phyloP scores from a whole-genome alignment of 352 stramenopile genomes.

The Pythium scleroteichum region DNA sequence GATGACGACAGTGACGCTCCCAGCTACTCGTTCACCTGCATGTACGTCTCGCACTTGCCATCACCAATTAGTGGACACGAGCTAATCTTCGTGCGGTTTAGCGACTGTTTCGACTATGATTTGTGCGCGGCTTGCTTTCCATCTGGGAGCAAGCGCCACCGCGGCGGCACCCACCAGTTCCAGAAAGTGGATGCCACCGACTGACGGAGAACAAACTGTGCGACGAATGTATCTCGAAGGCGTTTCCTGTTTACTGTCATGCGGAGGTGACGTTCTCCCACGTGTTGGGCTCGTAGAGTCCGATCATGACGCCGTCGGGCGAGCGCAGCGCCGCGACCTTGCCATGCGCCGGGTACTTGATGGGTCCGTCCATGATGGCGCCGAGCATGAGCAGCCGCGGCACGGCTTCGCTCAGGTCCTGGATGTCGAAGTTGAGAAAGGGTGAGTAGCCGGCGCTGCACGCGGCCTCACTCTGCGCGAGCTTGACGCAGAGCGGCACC shows the following conservation, averaged over 20 bases:
- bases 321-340: conserved; percentile 88
- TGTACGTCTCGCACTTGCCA: conserved; percentile 14
- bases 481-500: conserved; percentile 77
- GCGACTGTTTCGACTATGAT: conserved; percentile 81
- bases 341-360: conserved; percentile 91
- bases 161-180: conserved; percentile 25
- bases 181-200: conserved; percentile 15
- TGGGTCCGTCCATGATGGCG: conserved; percentile 89
- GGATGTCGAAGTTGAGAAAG: conserved; percentile 92
- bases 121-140: conserved; percentile 52
- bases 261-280: conserved; percentile 84
- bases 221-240: conserved; percentile 4
- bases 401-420: conserved; percentile 86
- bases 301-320: conserved; percentile 92
- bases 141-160: conserved; percentile 20
- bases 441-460: conserved; percentile 88
- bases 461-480: conserved; percentile 81
- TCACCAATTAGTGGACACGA: too few species aligned
- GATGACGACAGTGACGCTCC: not conserved
- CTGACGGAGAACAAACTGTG: conserved; percentile 3
- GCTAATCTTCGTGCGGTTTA: conserved; percentile 23
- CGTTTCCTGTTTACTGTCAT: conserved; percentile 24
- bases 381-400: conserved; percentile 85
- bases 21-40: conserved; percentile 13
- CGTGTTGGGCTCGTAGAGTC: conserved; percentile 89